Percentiles rank a stretch among this genome's conserved stretches.
These are phyloP conservation scores for Gastrolobium bilobum DNA, from an alignment of 306 rosid species.

Conservation along the genomic window DNA sequence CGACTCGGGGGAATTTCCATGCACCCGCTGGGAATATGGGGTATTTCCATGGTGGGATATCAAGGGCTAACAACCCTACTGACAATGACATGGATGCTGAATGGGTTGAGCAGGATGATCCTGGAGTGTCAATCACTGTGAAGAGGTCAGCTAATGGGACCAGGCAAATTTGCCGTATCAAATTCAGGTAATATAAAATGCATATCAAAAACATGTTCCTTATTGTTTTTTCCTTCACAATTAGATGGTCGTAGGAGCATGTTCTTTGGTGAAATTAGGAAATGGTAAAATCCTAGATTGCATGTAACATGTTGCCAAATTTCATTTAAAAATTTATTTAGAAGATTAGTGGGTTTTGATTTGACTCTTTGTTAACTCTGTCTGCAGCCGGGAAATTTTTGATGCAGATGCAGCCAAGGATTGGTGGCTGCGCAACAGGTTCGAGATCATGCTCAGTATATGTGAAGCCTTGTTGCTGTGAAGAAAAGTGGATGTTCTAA, in stretches of 20 bases:
- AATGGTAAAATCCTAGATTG: background rate
- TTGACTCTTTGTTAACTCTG: slow-evolving; percentile 27
- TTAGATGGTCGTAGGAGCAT: background rate
- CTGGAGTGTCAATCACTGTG: slow-evolving; percentile 89
- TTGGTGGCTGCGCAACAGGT: slow-evolving; percentile 97
- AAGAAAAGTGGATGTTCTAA: slow-evolving; percentile 29
- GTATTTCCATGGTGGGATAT: slow-evolving; percentile 60
- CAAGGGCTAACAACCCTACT: slow-evolving; percentile 86
- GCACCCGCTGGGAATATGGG: no score
- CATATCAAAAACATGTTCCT: slow-evolving; percentile 14
- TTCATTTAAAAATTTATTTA: background rate
- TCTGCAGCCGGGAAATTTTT: slow-evolving; percentile 82
- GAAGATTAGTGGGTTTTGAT: slow-evolving; percentile 11
- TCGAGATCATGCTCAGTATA: slow-evolving; percentile 85
- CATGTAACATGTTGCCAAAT: slow-evolving; percentile 10
- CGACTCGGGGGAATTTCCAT: slow-evolving; percentile 53
- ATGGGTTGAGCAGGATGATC: slow-evolving; percentile 91
- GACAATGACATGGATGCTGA: slow-evolving; percentile 81
- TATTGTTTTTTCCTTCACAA: background rate
- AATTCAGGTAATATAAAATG: slow-evolving; percentile 74
- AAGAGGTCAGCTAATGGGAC: slow-evolving; percentile 82
- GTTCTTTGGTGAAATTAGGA: background rate
- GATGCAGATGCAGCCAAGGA: slow-evolving; percentile 78
- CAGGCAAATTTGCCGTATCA: slow-evolving; percentile 85
- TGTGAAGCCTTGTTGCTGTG: slow-evolving; percentile 54